Evolutionary conservation across 2,329 filamentous ascomycete genomes (phyloP).

Genomic region (Stagonosporopsis tanaceti): DNA sequence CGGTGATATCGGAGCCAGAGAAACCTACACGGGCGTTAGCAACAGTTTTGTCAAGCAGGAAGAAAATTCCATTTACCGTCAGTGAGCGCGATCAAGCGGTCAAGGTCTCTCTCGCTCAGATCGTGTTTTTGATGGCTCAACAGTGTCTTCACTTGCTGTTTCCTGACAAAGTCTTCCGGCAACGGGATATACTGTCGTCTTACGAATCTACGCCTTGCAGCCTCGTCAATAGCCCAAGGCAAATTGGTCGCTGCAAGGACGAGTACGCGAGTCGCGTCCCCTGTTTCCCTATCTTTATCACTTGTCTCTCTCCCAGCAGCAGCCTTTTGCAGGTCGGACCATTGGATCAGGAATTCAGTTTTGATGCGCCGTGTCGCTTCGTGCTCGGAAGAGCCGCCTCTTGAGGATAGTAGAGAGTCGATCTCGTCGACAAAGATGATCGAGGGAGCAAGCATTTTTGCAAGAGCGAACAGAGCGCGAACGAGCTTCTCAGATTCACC

Average conservation of each 20-base stretch:
- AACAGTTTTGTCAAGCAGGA: background rate
- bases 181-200: slow-evolving; percentile 94
- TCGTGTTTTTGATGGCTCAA: slow-evolving; percentile 88
- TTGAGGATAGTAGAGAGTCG: slow-evolving; percentile 86
- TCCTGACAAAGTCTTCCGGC: slow-evolving; percentile 83
- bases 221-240: slow-evolving; percentile 98
- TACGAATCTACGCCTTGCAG: slow-evolving; percentile 88
- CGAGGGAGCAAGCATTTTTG: slow-evolving; percentile 85
- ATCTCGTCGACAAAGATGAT: slow-evolving; percentile 99
- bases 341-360: slow-evolving; percentile 97
- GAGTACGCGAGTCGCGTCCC: slow-evolving; percentile 86
- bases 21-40: slow-evolving; percentile 70
- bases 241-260: slow-evolving; percentile 95
- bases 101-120: slow-evolving; percentile 75
- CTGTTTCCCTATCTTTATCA: slow-evolving; percentile 72
- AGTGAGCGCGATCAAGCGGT: slow-evolving; percentile 77
- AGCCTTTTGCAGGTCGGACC: slow-evolving; percentile 91
- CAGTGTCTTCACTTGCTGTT: slow-evolving; percentile 78
- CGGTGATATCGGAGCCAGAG: slow-evolving; percentile 95
- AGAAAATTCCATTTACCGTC: slow-evolving; percentile 67
- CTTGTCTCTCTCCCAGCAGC: slow-evolving; percentile 81
- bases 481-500: slow-evolving; percentile 98
- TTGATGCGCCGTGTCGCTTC: slow-evolving; percentile 94
- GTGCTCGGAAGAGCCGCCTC: slow-evolving; percentile 84
- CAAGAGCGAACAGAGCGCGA: slow-evolving; percentile 86